Evolutionary conservation across 1,284 basidiomycete species (phyloP), one percentile per base, ranked within the genome.

Genomic region (Leccinum colubrinum): DNA sequence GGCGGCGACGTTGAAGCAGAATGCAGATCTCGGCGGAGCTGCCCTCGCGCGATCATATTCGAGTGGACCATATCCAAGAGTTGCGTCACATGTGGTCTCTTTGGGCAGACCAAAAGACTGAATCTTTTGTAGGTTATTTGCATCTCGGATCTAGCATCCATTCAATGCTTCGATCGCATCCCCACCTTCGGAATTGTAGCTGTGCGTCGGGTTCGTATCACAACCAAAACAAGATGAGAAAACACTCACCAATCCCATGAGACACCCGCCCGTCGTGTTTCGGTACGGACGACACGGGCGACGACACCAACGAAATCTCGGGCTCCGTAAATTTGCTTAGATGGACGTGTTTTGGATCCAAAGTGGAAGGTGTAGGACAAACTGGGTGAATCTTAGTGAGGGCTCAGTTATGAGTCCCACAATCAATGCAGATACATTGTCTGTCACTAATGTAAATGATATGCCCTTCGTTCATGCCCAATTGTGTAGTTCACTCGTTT

Each of bases 131-230:
- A 91, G 77, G 33, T 35, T 11, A 4, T 35, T 35, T 35, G 33
- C 33, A 11, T 35, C 33, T 12, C 11, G 11, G 33, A 35, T 35
- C 33, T 0, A 35, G 33, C 30, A 33, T 33, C 30, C 81, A 58
- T 84, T 82, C 37, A 96, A 77, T 0, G 90, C 86, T 35, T 87
- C 85, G 20, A 93, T 81, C 0, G 87, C 84, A 64, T 93, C 87
- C 91, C 90, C 9, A 96, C 78, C 0, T 89, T 91, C 7, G 94
- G 93, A 17, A 90, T 84, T 4, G 86, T 86, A 2, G 85, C 88
- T 88, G 2, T 35, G 33, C 2, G 33, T 12, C 33, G 11, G 33
- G 22, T 25, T 50, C 4, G 2, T 30, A 17, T 53, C 51, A 17
- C 25, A 17, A 17, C 15, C 4, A 20, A 20, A 9, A 11, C 6